These are phyloP conservation scores for Flaveria brownii DNA, from an alignment of 129 eudicot genomes.

Conservation along the genomic window DNA sequence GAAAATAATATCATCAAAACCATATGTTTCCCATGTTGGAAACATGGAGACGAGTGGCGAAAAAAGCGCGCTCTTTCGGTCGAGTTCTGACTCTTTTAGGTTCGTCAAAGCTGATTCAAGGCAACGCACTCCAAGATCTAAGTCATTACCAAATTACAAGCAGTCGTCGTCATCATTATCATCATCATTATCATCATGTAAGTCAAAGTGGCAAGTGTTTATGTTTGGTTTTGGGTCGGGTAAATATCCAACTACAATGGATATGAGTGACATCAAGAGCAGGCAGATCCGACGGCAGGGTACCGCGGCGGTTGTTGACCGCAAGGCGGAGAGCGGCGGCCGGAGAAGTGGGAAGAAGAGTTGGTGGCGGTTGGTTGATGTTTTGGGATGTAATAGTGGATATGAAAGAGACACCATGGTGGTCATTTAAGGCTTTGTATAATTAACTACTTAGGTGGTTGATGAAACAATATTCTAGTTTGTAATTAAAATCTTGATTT, in stretches of 20 bases:
- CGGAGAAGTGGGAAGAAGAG: slow-evolving; percentile 38
- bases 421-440: not conserved
- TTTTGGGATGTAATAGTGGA: slow-evolving; percentile 41
- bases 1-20: slow-evolving; percentile 23
- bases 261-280: slow-evolving; percentile 49
- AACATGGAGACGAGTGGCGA: not conserved
- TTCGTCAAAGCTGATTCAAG: slow-evolving; percentile 8
- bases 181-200: slow-evolving; percentile 29
- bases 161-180: not conserved
- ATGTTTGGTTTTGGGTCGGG: slow-evolving; percentile 42
- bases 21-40: slow-evolving; percentile 5
- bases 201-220: slow-evolving; percentile 48
- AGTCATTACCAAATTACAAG: slow-evolving; percentile 20
- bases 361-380: slow-evolving; percentile 50
- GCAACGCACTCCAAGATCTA: slow-evolving; percentile 28
- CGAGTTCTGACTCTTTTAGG: slow-evolving; percentile 29
- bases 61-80: slow-evolving; percentile 18
- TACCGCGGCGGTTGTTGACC: not conserved
- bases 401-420: not conserved
- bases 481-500: not conserved
- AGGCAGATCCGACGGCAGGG: slow-evolving; percentile 38
- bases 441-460: not conserved
- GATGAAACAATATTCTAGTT: not conserved
- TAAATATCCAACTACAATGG: slow-evolving; percentile 35
- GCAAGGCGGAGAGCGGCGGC: slow-evolving; percentile 12